Base-by-base conservation (phyloP, 352 stramenopile species). In the Pythium aquatile region DNA sequence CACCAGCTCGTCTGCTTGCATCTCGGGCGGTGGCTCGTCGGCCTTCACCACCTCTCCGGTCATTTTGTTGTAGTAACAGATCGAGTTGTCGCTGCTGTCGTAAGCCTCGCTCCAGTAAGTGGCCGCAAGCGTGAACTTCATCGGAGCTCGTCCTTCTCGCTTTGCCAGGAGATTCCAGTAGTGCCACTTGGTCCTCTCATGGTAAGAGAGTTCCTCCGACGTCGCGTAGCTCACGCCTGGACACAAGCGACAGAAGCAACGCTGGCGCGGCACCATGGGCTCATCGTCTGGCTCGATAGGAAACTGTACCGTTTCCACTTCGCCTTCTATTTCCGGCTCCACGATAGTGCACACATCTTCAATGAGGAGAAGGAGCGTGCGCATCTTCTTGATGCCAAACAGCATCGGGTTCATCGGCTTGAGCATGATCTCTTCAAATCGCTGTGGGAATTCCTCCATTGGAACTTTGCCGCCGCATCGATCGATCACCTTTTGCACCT, bases 151-250 rank as follows among this genome's bases (percentile, higher is more conserved):
- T 30, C 71, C 75, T 53, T 78, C 61, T 9, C 49, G 55, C 20
- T 89, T 81, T 7, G 78, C 72, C 40, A 65, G 8, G 10, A 80
- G 20, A 55, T 94, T 94, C 81, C 79, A 90, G n/a, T 61, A 74
- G 54, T 94, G 85, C 85, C 85, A 94, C 61, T 90, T 88, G n/a
- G 83, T 91, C 37, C 72, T 69, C 58, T 91, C 80, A 60, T 93
- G 85, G 9, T 75, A 78, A 30, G 62, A 57, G 5, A 94, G 69
- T 52, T 94, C 85, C 16, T 61, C 48, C 2, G 65, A 61, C n/a
- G 80, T 86, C n/a, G 68, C 73, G 66, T 84, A 94, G 53, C 75
- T 92, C 47, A 89, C 69, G 33, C 83, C 83, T 1, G 83, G 80
- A 55, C 81, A 94, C 14, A 81, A 37, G 1, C 81, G 81, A 55